Conservation (phyloP, 768 basidiomycete species). For the Mycena rebaudengoi region DNA sequence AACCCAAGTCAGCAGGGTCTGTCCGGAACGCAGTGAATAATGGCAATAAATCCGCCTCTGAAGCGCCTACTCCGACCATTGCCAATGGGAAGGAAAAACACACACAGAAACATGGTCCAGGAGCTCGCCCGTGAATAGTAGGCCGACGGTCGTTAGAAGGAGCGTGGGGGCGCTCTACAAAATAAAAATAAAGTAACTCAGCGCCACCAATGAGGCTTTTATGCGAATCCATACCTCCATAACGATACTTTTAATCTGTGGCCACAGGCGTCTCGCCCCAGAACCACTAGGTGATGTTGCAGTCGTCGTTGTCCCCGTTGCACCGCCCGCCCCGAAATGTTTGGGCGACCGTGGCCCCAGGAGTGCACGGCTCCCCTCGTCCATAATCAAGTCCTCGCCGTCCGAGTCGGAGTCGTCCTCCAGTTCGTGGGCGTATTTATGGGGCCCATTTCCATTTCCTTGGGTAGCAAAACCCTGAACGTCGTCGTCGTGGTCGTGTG, state of each 20-base stretch:
- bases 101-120: conserved; percentile 86
- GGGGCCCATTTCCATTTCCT: conserved; percentile 19
- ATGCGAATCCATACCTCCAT: conserved; percentile 63
- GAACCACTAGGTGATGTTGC: conserved; percentile 11
- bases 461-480: too few species aligned
- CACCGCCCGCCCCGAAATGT: too few species aligned
- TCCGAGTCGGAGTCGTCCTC: conserved; percentile 47
- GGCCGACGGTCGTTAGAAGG: conserved; percentile 81
- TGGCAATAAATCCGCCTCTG: too few species aligned
- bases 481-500: too few species aligned
- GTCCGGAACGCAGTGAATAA: too few species aligned
- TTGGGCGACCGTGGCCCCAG: conserved; percentile 44
- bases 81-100: conserved; percentile 3
- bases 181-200: background rate
- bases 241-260: conserved; percentile 68
- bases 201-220: background rate
- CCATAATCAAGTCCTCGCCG: conserved; percentile 39
- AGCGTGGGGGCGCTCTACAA: conserved; percentile 86
- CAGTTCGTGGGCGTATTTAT: too few species aligned
- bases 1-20: background rate
- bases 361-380: conserved; percentile 55
- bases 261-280: conserved; percentile 50
- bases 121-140: conserved; percentile 91
- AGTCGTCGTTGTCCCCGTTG: too few species aligned
- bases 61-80: background rate